Evolutionary conservation across 2,329 filamentous ascomycete species (phyloP), one percentile per base, ranked within the genome.

Genomic region (Elsinoe necatrix): DNA sequence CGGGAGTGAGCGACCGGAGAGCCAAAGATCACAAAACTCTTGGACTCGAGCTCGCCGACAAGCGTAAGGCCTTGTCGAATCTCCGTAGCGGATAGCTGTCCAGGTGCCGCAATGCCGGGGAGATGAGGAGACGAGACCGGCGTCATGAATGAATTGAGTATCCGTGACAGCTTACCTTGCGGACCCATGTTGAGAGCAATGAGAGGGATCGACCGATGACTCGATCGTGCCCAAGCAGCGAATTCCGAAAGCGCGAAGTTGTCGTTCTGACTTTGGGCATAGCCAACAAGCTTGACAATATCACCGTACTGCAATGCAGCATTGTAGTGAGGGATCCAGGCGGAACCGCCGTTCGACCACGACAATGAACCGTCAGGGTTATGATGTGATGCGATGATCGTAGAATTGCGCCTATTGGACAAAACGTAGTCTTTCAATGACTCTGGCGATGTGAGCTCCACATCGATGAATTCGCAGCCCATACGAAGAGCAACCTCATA

Each of bases 131-230:
- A 93, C 2, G 89, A 90, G 12, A 98, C 93, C 0, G 93, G 93
- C 0, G 93, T 97, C 75, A 98, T 83, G 76, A 97, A 97, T 27
- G 81, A 78, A 71, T 98, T 98, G 58, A 95, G 75, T 43, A 98
- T 85, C 31, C 93, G 85, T 66, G 89, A 95, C 41, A 96, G 79
- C 73, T 95, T 93, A 50, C 93, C 93, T 23, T 81, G 76, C 48
- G 82, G 77, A 27, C 92, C 91, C 92, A 98, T 97, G 72, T 98
- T 98, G 68, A 98, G 86, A 1, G 87, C 89, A 63, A 98, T 96
- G 56, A 98, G 74, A 0, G 91, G 92, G n/a, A 84, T 83, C 4
- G 64, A 62, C 55, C 86, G 78, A 66, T 95, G 86, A 1, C 87
- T 80, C 21, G 79, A 75, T 35, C 82, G 76, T 72, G 91, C 90